Conservation (phyloP, 305 asterid species). For the Fraxinus greggii region DNA sequence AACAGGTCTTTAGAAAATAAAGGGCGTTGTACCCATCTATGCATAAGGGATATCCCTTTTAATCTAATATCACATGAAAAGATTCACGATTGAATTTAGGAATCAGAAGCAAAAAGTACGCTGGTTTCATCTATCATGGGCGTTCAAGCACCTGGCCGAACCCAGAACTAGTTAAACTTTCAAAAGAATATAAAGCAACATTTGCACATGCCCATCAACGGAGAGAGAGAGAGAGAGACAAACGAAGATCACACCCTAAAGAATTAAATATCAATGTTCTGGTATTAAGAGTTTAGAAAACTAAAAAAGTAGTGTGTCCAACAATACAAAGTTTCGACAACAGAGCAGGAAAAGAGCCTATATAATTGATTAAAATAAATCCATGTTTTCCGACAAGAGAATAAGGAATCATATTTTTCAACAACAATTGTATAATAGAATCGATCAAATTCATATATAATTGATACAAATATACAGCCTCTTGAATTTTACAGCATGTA, state of each 20-base stretch:
- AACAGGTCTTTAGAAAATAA: neutral
- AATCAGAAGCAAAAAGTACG: neutral
- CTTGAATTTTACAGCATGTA: slow-evolving; percentile 19
- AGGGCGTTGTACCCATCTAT: neutral
- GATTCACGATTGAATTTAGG: neutral
- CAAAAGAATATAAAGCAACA: neutral
- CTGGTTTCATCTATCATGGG: neutral
- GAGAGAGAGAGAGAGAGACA: neutral
- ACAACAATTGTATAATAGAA: slow-evolving; percentile 4
- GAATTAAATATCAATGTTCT: neutral
- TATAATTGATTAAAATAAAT: neutral
- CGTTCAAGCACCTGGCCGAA: neutral
- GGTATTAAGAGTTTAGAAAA: neutral
- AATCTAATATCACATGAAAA: neutral
- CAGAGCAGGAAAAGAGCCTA: neutral
- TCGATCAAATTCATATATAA: slow-evolving; percentile 25
- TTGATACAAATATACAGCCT: slow-evolving; percentile 9
- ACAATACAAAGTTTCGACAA: neutral
- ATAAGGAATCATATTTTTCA: neutral
- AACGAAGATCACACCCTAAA: neutral
- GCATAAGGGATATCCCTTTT: neutral
- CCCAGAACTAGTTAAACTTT: slow-evolving; percentile 40
- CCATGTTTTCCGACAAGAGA: neutral
- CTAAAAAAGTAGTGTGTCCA: neutral
- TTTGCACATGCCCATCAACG: neutral